phyloP scores from a whole-genome alignment of 768 basidiomycete species.

The Trametes punicea region DNA sequence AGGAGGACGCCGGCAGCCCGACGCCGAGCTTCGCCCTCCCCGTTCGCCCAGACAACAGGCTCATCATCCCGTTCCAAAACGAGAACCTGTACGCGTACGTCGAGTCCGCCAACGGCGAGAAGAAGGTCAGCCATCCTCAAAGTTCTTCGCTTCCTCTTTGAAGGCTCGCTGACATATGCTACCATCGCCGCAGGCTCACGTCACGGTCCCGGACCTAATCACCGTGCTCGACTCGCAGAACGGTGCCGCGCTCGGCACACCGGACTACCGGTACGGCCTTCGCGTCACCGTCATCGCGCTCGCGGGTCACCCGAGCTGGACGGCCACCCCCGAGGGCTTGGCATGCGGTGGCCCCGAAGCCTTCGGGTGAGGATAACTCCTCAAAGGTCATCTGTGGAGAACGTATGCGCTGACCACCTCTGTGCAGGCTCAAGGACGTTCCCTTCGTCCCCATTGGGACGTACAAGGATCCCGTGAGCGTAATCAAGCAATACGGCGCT shows the following conservation, averaged over 20 bases:
- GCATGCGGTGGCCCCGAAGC: constrained; percentile 49
- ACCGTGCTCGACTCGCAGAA: constrained; percentile 60
- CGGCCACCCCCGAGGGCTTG: constrained; percentile 45
- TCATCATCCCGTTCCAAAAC: constrained; percentile 60
- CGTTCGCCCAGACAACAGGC: constrained; percentile 28
- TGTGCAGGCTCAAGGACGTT: constrained; percentile 17
- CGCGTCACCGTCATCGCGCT: constrained; percentile 51
- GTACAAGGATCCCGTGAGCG: constrained; percentile 23
- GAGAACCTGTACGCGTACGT: constrained; percentile 53
- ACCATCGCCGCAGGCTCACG: constrained; percentile 38
- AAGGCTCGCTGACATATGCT: constrained; percentile 13
- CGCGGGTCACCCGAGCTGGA: constrained; percentile 54
- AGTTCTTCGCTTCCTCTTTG: background rate
- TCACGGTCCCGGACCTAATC: constrained; percentile 64
- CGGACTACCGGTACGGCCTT: constrained; percentile 56
- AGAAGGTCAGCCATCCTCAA: constrained; percentile 26
- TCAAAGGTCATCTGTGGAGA: background rate
- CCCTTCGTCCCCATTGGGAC: constrained; percentile 16
- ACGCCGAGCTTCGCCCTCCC: constrained; percentile 16
- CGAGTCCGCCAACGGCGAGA: constrained; percentile 27
- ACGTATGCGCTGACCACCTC: too few species aligned
- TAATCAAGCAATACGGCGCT: constrained; percentile 13
- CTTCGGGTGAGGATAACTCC: constrained; percentile 42
- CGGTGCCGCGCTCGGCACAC: constrained; percentile 60
- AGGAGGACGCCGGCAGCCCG: constrained; percentile 20